These are phyloP conservation scores for Poa annua DNA, from an alignment of 176 grass and related monocot genomes.

Conservation along the genomic window DNA sequence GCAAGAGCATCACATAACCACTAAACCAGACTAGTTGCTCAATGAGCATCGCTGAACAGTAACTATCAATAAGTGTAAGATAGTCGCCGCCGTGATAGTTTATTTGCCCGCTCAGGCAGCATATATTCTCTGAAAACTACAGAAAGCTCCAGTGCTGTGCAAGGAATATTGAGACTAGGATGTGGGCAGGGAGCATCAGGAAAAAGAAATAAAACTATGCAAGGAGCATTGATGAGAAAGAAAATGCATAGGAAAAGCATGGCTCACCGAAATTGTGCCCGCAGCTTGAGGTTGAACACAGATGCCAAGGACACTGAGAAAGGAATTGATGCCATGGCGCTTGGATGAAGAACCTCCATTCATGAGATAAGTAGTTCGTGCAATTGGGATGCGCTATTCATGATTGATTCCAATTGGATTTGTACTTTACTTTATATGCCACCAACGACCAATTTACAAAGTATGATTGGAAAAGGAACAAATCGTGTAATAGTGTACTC, in stretches of 20 bases:
- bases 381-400: constrained; percentile 46
- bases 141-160: constrained; percentile 48
- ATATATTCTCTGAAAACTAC: constrained; percentile 81
- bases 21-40: constrained; percentile 51
- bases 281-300: constrained; percentile 55
- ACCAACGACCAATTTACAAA: constrained; percentile 36
- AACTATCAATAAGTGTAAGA: constrained; percentile 71
- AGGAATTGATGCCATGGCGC: constrained; percentile 62
- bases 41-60: constrained; percentile 62
- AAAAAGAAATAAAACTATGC: constrained; percentile 42
- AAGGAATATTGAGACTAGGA: constrained; percentile 63
- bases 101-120: constrained; percentile 57
- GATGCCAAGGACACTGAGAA: constrained; percentile 60
- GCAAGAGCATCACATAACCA: constrained; percentile 58
- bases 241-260: constrained; percentile 53
- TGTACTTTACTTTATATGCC: constrained; percentile 34
- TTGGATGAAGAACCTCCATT: constrained; percentile 40
- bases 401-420: constrained; percentile 43
- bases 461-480: constrained; percentile 38
- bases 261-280: constrained; percentile 45
- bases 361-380: constrained; percentile 42
- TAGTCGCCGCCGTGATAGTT: constrained; percentile 70
- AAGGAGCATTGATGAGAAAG: constrained; percentile 49
- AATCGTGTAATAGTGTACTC: background rate
- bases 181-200: constrained; percentile 39